These are phyloP conservation scores for Podospora sp. DNA, from an alignment of 495 filamentous ascomycete genomes.

Conservation along the genomic window DNA sequence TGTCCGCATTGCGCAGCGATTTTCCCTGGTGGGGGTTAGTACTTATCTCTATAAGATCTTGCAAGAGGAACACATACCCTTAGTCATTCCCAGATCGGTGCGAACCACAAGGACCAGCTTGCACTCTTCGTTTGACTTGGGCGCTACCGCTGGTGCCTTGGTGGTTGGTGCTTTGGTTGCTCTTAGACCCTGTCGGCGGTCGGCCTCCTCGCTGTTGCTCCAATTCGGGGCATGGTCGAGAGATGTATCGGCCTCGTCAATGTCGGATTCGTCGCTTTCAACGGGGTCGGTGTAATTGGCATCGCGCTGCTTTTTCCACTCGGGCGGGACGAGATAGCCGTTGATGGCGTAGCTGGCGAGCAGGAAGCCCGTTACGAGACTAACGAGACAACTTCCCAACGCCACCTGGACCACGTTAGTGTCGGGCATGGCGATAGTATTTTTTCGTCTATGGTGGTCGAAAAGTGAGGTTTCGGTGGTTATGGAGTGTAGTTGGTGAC, in stretches of 20 bases:
- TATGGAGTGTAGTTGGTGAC: not conserved
- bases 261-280: constrained; percentile 56
- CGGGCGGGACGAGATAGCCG: constrained; percentile 53
- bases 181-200: constrained; percentile 51
- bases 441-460: no score
- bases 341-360: constrained; percentile 54
- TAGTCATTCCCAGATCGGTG: constrained; percentile 94
- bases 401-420: constrained; percentile 41
- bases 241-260: constrained; percentile 53
- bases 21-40: constrained; percentile 67
- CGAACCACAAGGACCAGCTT: constrained; percentile 92
- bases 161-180: no score
- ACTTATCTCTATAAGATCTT: not conserved
- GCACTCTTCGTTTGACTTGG: constrained; percentile 71
- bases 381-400: constrained; percentile 63
- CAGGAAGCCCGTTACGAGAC: constrained; percentile 65
- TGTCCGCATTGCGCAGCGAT: constrained; percentile 97
- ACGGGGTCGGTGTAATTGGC: constrained; percentile 40
- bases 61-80: constrained; percentile 59
- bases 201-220: constrained; percentile 54
- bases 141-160: constrained; percentile 17
- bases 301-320: constrained; percentile 39
- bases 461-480: not conserved
- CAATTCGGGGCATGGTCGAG: constrained; percentile 65
- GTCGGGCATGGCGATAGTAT: no score